Evolutionary conservation across 2,329 filamentous ascomycete genomes (phyloP).

Genomic region (Epichloe aotearoae): DNA sequence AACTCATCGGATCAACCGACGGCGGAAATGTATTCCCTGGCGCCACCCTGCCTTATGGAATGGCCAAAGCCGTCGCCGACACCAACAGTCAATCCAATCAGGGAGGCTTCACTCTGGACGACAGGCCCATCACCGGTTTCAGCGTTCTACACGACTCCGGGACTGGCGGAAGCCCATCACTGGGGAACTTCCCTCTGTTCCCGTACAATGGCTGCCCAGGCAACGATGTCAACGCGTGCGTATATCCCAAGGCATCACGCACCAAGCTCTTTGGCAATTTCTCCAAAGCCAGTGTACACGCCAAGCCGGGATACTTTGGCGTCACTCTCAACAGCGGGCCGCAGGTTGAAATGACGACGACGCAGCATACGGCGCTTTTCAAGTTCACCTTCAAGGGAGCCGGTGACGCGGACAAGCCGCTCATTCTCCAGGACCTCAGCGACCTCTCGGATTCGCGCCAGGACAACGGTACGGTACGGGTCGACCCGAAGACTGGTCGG

Average conservation of each 20-base stretch:
- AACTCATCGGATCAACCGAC: conserved; percentile 21
- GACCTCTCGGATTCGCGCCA: conserved; percentile 49
- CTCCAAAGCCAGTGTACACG: conserved; percentile 35
- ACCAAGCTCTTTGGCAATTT: conserved; percentile 29
- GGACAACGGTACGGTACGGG: conserved; percentile 40
- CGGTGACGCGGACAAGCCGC: conserved; percentile 29
- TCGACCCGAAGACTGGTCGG: conserved; percentile 42
- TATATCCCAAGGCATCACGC: conserved; percentile 37
- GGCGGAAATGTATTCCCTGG: conserved; percentile 31
- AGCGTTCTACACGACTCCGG: conserved; percentile 46
- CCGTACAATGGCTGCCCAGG: conserved; percentile 47
- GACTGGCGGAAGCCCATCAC: conserved; percentile 43
- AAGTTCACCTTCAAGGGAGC: conserved; percentile 46
- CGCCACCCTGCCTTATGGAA: conserved; percentile 30
- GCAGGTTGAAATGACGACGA: conserved; percentile 52
- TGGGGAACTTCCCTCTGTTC: conserved; percentile 64
- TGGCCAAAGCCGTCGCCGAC: conserved; percentile 46
- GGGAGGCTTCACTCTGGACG: conserved; percentile 42
- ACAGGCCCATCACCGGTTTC: conserved; percentile 37
- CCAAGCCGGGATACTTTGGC: conserved; percentile 52
- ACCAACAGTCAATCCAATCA: conserved; percentile 26
- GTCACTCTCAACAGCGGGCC: conserved; percentile 46
- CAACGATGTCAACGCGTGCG: conserved; percentile 49
- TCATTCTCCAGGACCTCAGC: conserved; percentile 52
- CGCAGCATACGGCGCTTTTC: conserved; percentile 53